Base-by-base conservation (phyloP, 2,329 filamentous ascomycete species). In the Exophiala oligosperma region DNA sequence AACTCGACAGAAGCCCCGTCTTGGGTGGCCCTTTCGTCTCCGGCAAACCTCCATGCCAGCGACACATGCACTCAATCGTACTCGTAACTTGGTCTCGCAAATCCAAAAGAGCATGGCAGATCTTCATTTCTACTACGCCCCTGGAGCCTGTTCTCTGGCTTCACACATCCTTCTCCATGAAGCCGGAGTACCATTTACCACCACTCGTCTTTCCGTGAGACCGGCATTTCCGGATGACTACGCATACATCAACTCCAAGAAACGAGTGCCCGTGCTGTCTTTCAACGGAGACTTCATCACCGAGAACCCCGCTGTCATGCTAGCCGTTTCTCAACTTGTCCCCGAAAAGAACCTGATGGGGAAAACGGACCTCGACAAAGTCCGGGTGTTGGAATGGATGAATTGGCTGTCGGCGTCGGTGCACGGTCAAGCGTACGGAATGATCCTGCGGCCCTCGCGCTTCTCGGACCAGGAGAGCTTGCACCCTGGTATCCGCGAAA, bases 361-460 rank as follows among this genome's bases (percentile, higher is more conserved):
- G 5, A 58, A 48, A 21, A 71, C 64, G 1, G 56, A 59, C 0
- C 26, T 72, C 1, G 71, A 76, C 12, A 68, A 49, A 1, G 59
- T 69, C 7, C 67, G 69, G 8, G 64, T 68, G 1, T 69, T 69
- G 28, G 73, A 75, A 57, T 75, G 72, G 72, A 47, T 73, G 49
- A 68, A 66, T 47, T 76, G 68, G 61, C 32, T 76, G 2, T 69
- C 70, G 2, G 69, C 69, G 0, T 69, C 67, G 0, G 14, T 74
- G 12, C 72, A 75, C 57, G 66, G 61, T 0, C 59, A 61, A 4
- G 68, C 44, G 2, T 73, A 67, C 50, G 68, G 66, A 1, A 59
- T 57, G 11, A 24, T 72, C 2, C 64, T 69, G 35, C 49, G 70
- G 23, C 66, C 69, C 2, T 44, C 59, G 2, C 62, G 70, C 11